Conservation (phyloP, 2,329 filamentous ascomycete genomes). For the Aspergillus ustus region DNA sequence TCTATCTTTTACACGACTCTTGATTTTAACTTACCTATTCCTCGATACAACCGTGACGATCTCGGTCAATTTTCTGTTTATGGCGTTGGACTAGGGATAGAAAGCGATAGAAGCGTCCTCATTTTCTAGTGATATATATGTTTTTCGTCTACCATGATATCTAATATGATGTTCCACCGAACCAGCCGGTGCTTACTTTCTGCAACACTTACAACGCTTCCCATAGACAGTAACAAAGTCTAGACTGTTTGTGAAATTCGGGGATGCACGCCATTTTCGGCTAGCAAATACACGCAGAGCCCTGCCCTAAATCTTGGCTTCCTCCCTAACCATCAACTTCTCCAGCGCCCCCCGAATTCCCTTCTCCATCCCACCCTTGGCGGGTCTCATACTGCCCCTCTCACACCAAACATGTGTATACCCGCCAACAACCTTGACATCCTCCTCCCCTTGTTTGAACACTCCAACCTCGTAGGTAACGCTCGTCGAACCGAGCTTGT, state of each 20-base stretch:
- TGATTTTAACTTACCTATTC: background rate
- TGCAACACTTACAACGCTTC: background rate
- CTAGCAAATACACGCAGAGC: background rate
- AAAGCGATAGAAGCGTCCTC: slow-evolving; percentile 10
- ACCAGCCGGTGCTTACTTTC: background rate
- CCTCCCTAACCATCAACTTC: slow-evolving; percentile 53
- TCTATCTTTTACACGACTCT: background rate
- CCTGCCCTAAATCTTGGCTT: slow-evolving; percentile 10
- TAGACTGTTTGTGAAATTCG: too few species aligned
- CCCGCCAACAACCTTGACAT: slow-evolving; percentile 81
- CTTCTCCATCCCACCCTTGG: slow-evolving; percentile 56
- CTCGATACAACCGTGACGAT: slow-evolving; percentile 9
- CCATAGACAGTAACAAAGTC: background rate
- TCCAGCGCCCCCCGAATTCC: slow-evolving; percentile 58
- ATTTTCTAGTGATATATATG: background rate
- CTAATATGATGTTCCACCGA: background rate
- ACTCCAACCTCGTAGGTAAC: slow-evolving; percentile 89
- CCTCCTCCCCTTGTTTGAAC: slow-evolving; percentile 74
- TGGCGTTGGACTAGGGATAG: slow-evolving; percentile 15
- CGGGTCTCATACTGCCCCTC: slow-evolving; percentile 70
- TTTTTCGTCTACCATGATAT: background rate
- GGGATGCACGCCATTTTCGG: background rate
- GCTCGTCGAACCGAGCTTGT: slow-evolving; percentile 81
- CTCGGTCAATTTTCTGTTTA: slow-evolving; percentile 1
- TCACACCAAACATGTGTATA: slow-evolving; percentile 92